phyloP scores from a whole-genome alignment of 2,329 filamentous ascomycete species.

The Colletotrichum sp. region DNA sequence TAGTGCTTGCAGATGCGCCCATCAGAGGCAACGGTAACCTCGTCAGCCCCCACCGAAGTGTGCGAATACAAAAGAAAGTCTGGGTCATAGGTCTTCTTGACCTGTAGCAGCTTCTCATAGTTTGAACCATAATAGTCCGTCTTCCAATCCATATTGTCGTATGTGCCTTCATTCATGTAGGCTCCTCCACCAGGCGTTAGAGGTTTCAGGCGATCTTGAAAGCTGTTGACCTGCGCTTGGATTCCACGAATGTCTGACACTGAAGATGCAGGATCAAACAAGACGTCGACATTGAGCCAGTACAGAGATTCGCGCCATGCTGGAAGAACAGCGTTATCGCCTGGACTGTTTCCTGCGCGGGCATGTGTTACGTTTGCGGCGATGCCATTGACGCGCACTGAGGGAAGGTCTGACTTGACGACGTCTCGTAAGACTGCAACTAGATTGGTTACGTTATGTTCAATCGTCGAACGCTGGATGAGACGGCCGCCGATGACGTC shows the following conservation, averaged over 20 bases:
- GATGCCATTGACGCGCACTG: not conserved
- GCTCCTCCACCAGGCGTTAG: not conserved
- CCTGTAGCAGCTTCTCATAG: slow-evolving; percentile 40
- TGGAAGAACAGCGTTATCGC: slow-evolving; percentile 20
- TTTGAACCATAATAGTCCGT: slow-evolving; percentile 29
- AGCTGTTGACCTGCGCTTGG: not conserved
- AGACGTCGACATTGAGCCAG: not conserved
- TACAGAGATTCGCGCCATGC: slow-evolving; percentile 46
- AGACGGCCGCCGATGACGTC: not conserved
- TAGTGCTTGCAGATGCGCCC: not conserved
- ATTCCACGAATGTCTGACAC: not conserved
- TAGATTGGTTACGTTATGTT: not conserved
- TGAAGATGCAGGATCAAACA: not conserved
- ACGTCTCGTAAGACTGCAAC: not conserved
- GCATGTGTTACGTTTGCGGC: slow-evolving; percentile 11
- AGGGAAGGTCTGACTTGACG: not conserved
- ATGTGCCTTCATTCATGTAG: not conserved
- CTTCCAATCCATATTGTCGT: not conserved
- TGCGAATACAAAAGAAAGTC: slow-evolving; percentile 46
- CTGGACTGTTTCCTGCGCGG: slow-evolving; percentile 1
- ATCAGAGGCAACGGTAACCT: not conserved
- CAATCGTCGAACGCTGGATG: slow-evolving; percentile 5
- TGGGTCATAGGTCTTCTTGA: slow-evolving; percentile 58
- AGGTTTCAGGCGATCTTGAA: not conserved
- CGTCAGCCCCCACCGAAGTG: not conserved